These are phyloP conservation scores for Pleurotus cornucopiae DNA, from an alignment of 768 basidiomycete genomes.

Conservation along the genomic window DNA sequence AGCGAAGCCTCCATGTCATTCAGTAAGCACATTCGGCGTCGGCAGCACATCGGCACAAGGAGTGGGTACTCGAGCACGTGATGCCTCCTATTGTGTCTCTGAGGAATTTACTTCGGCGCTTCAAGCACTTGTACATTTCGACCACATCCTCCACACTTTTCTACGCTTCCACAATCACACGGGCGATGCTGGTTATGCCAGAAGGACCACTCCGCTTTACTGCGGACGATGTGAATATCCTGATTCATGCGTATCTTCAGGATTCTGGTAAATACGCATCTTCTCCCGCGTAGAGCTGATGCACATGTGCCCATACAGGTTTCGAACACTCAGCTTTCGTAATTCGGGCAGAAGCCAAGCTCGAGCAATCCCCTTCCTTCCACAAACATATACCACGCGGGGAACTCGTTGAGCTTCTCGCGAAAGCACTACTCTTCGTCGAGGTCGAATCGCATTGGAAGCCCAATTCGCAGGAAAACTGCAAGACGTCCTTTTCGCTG, in stretches of 20 bases:
- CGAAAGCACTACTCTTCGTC: constrained; percentile 74
- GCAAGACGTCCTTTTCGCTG: constrained; percentile 70
- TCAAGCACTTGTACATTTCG: not conserved
- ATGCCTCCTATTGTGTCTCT: not conserved
- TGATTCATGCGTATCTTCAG: constrained; percentile 79
- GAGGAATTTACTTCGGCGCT: not conserved
- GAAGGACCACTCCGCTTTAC: constrained; percentile 56
- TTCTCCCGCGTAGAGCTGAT: constrained; percentile 8
- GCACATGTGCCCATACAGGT: constrained; percentile 35
- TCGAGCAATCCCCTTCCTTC: constrained; percentile 66
- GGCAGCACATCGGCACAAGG: not conserved
- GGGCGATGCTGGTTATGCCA: constrained; percentile 23
- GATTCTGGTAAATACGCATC: constrained; percentile 61
- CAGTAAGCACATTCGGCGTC: not conserved
- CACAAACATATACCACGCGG: constrained; percentile 76
- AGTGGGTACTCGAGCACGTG: not conserved
- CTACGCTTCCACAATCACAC: not conserved
- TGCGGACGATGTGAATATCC: constrained; percentile 81
- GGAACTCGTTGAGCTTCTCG: constrained; percentile 75
- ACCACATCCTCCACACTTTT: not conserved
- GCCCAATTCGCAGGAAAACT: constrained; percentile 57
- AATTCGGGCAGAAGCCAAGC: constrained; percentile 68
- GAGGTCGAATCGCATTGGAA: constrained; percentile 86
- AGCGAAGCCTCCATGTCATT: not conserved
- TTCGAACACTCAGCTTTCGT: constrained; percentile 81